phyloP scores from a whole-genome alignment of 2,329 filamentous ascomycete species.

The Xylaria sp. region DNA sequence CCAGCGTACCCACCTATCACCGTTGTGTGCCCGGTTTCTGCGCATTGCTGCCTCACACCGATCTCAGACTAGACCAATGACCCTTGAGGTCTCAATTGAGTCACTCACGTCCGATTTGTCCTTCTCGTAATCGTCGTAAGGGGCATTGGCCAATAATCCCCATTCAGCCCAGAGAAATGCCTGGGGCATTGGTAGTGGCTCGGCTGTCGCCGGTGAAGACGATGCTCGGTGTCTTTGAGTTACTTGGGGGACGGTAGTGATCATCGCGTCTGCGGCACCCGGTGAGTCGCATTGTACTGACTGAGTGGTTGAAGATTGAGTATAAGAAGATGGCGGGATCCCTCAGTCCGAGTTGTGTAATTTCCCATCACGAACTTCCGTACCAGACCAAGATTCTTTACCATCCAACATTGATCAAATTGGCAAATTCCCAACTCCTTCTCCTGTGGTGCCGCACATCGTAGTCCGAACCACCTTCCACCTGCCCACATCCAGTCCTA shows the following conservation, averaged over 20 bases:
- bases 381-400: neutral
- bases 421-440: neutral
- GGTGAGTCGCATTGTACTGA: neutral
- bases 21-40: neutral
- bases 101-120: constrained; percentile 6
- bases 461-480: neutral
- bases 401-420: neutral
- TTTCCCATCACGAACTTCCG: neutral
- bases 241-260: neutral
- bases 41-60: constrained; percentile 21
- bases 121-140: neutral
- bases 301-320: neutral
- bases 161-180: constrained; percentile 17
- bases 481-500: neutral
- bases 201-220: constrained; percentile 3
- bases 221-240: neutral
- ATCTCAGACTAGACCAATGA: constrained; percentile 2
- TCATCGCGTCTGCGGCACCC: neutral
- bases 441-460: neutral
- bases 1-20: constrained; percentile 17
- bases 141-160: neutral
- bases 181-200: constrained; percentile 23
- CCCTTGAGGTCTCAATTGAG: constrained; percentile 16
- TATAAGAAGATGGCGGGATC: neutral
- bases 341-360: neutral